Evolutionary conservation across 768 basidiomycete genomes (phyloP).

Genomic region (Mycena venus): DNA sequence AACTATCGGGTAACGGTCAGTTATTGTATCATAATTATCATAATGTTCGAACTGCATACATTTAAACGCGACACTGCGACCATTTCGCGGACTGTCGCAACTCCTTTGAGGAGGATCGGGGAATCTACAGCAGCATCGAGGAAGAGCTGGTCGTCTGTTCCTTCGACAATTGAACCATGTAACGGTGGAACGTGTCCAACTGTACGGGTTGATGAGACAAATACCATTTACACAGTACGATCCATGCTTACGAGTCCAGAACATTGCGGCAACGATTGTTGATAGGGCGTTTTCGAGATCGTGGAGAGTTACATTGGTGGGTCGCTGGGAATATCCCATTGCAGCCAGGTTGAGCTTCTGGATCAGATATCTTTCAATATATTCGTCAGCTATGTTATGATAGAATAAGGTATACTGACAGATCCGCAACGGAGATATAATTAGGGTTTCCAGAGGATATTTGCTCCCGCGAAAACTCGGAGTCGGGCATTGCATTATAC

Average conservation of each 20-base stretch:
- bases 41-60: neutral
- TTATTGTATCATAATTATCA: neutral
- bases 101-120: neutral
- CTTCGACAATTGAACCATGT: neutral
- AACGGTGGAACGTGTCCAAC: neutral
- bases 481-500: neutral
- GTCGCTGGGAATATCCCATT: neutral
- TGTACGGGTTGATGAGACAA: neutral
- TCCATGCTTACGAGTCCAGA: neutral
- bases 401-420: neutral
- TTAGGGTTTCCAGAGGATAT: neutral
- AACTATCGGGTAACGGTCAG: neutral
- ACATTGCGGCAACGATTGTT: no score
- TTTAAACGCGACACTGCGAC: neutral
- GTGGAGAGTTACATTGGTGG: neutral
- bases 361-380: neutral
- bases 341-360: neutral
- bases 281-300: no score
- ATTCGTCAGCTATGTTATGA: no score
- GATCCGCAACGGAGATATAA: neutral
- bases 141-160: neutral
- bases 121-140: neutral
- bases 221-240: no score
- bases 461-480: no score
- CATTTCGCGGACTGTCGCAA: neutral